A percentile compares a stretch with the other conserved stretches of the same genome.
Evolutionary conservation across 805 yeast genomes (phyloP).

Genomic region (Nakazawaea anatomiae): DNA sequence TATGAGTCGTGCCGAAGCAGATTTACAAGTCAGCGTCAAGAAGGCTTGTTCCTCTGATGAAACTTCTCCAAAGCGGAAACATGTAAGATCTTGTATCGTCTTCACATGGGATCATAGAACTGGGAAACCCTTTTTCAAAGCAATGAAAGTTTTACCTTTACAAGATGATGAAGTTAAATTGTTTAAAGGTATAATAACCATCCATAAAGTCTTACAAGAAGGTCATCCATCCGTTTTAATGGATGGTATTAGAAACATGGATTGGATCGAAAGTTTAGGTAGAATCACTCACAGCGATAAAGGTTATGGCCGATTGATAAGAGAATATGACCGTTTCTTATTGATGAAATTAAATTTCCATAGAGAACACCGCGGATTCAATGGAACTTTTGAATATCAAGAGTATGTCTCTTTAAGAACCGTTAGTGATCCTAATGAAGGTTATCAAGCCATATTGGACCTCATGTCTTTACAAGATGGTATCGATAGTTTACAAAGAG

Average conservation of each 20-base stretch:
- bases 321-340: conserved; percentile 68
- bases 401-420: conserved; percentile 85
- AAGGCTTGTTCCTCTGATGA: conserved; percentile 87
- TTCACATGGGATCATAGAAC: conserved; percentile 95
- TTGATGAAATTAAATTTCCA: conserved; percentile 78
- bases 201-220: conserved; percentile 93
- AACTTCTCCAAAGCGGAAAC: conserved; percentile 91
- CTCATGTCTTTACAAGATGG: conserved; percentile 81
- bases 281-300: conserved; percentile 43
- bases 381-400: conserved; percentile 93
- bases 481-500: conserved; percentile 70
- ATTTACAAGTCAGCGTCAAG: conserved; percentile 46
- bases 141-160: conserved; percentile 71
- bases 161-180: conserved; percentile 78
- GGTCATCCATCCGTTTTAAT: conserved; percentile 85
- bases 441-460: conserved; percentile 84
- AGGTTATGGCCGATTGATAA: conserved; percentile 67
- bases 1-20: conserved; percentile 10
- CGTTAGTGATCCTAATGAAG: conserved; percentile 92
- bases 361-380: conserved; percentile 78
- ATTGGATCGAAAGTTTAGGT: conserved; percentile 71
- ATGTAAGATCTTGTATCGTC: conserved; percentile 91
- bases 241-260: conserved; percentile 74
- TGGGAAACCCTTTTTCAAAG: conserved; percentile 79
- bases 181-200: conserved; percentile 77